Evolutionary conservation across 352 stramenopile species (phyloP).

Genomic region (Phytophthora cactorum): DNA sequence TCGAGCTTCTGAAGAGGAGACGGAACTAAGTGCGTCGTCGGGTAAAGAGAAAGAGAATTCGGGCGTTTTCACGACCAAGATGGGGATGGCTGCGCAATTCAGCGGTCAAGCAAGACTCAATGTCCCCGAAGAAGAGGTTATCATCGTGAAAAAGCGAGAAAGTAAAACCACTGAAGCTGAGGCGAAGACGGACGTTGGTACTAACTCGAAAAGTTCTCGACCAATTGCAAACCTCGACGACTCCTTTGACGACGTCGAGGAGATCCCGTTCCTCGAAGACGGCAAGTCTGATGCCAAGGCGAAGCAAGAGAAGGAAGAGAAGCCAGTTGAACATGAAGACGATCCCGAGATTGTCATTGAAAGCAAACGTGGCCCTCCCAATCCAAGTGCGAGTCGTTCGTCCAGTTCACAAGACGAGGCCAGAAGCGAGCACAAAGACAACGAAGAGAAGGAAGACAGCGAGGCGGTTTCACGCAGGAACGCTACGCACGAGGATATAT

Average conservation of each 20-base stretch:
- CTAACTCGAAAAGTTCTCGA: slow-evolving; percentile 18
- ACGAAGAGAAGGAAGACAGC: slow-evolving; percentile 35
- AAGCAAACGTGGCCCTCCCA: slow-evolving; percentile 48
- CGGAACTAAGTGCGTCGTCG: slow-evolving; percentile 11
- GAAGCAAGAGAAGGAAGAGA: slow-evolving; percentile 35
- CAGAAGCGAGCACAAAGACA: slow-evolving; percentile 33
- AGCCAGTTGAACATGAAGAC: slow-evolving; percentile 40
- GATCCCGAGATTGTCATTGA: slow-evolving; percentile 69
- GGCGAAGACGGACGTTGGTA: slow-evolving; percentile 14
- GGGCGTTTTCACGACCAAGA: slow-evolving; percentile 41
- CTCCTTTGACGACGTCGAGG: slow-evolving; percentile 80
- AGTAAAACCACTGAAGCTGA: slow-evolving; percentile 41
- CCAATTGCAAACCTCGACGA: slow-evolving; percentile 50
- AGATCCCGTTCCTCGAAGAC: slow-evolving; percentile 81
- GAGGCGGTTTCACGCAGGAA: slow-evolving; percentile 29
- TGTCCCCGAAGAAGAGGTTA: slow-evolving; percentile 70
- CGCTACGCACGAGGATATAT: slow-evolving; percentile 51
- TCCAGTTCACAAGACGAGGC: slow-evolving; percentile 5
- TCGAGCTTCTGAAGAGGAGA: slow-evolving; percentile 33
- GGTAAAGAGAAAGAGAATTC: slow-evolving; percentile 14
- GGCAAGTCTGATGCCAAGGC: slow-evolving; percentile 50
- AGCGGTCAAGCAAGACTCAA: slow-evolving; percentile 58
- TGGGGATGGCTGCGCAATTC: slow-evolving; percentile 60
- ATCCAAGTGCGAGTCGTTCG: neutral
- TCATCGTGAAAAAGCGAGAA: slow-evolving; percentile 73